Percentiles rank a stretch among this genome's conserved stretches.
Conservation (phyloP, 129 eudicot genomes). For the Erigeron canadensis region DNA sequence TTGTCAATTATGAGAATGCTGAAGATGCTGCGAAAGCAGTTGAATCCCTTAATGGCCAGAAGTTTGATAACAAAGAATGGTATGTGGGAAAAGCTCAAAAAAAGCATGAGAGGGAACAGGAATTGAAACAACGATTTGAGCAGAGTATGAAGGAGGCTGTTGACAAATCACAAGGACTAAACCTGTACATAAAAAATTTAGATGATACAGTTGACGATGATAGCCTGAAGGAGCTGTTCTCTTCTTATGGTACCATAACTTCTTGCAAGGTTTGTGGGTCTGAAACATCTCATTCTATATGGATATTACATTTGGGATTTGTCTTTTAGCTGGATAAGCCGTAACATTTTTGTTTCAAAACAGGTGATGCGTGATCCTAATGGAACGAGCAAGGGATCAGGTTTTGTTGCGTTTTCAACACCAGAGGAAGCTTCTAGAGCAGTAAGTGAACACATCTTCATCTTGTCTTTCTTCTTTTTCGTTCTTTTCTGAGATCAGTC, state of each 20-base stretch:
- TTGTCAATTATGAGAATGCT: slow-evolving; percentile 73
- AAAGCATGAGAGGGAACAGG: slow-evolving; percentile 74
- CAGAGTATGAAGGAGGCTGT: slow-evolving; percentile 64
- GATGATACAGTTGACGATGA: slow-evolving; percentile 72
- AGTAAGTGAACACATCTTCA: slow-evolving; percentile 42
- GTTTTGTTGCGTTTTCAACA: slow-evolving; percentile 80
- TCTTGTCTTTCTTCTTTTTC: not conserved
- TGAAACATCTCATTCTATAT: not conserved
- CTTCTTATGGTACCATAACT: slow-evolving; percentile 58
- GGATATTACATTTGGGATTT: not conserved
- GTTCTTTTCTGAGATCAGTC: not conserved
- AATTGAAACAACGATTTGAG: slow-evolving; percentile 59
- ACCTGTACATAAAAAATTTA: slow-evolving; percentile 67
- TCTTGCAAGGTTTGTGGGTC: slow-evolving; percentile 70
- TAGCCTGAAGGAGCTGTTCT: slow-evolving; percentile 61
- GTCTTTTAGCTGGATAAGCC: not conserved
- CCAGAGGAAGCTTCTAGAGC: slow-evolving; percentile 84
- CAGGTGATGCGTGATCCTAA: slow-evolving; percentile 79
- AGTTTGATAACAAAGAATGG: slow-evolving; percentile 77
- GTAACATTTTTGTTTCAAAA: not conserved
- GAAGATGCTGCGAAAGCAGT: slow-evolving; percentile 80
- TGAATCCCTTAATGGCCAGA: slow-evolving; percentile 65
- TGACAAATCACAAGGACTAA: slow-evolving; percentile 64
- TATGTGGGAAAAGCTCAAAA: slow-evolving; percentile 47
- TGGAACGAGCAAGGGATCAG: slow-evolving; percentile 73